Conservation (phyloP, 352 stramenopile species). For the Thraustotheca clavata region DNA sequence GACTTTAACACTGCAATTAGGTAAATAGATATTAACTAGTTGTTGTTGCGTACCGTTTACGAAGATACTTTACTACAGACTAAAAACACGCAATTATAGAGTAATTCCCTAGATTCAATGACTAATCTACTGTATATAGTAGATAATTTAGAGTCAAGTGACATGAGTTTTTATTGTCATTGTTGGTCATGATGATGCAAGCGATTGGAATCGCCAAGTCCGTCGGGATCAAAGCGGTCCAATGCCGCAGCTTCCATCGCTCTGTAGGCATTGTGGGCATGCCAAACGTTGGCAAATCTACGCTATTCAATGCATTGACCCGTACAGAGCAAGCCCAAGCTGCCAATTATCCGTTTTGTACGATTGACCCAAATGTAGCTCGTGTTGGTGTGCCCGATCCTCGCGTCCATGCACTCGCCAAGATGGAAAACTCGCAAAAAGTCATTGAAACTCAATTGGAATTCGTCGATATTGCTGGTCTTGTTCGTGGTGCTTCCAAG, state of each 20-base stretch:
- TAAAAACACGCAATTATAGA: too few species aligned
- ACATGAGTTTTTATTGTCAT: not conserved
- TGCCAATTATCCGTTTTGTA: conserved; percentile 87
- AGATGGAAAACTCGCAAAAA: conserved; percentile 68
- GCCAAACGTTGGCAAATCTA: conserved; percentile 85
- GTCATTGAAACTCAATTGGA: conserved; percentile 76
- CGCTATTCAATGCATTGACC: conserved; percentile 83
- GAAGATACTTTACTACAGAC: too few species aligned
- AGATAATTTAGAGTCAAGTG: not conserved
- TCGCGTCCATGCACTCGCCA: conserved; percentile 46
- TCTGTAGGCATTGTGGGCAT: conserved; percentile 84
- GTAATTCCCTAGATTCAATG: too few species aligned
- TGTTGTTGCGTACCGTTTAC: too few species aligned
- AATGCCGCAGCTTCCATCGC: conserved; percentile 49
- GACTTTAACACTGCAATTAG: too few species aligned
- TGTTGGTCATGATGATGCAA: not conserved
- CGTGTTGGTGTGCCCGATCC: conserved; percentile 61
- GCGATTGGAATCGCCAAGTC: not conserved
- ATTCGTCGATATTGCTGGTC: conserved; percentile 81
- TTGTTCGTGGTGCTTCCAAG: conserved; percentile 70
- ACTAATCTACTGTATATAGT: too few species aligned
- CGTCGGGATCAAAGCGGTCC: not conserved
- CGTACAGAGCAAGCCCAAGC: conserved; percentile 78
- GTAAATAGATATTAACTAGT: too few species aligned
- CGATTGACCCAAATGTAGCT: conserved; percentile 80